Conservation (phyloP, 2,329 filamentous ascomycete genomes). For the Aspergillus versicolor region DNA sequence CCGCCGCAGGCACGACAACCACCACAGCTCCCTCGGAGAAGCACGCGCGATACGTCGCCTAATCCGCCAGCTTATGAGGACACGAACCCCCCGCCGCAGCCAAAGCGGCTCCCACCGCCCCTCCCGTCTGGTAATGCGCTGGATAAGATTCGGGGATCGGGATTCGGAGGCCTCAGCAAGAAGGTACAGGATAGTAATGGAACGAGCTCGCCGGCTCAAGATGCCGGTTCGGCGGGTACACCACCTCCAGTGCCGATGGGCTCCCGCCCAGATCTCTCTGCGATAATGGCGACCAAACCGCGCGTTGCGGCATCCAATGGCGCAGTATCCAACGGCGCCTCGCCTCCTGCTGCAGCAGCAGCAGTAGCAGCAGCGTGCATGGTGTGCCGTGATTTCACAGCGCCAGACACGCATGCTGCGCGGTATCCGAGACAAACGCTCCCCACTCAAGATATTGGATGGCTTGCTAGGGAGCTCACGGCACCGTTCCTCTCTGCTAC, state of each 20-base stretch:
- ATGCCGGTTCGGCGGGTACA: slow-evolving; percentile 28
- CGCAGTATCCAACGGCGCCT: slow-evolving; percentile 3
- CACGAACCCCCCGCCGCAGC: slow-evolving; percentile 16
- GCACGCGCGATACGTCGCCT: slow-evolving; percentile 17
- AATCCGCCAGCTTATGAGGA: slow-evolving; percentile 13
- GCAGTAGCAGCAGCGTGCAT: slow-evolving; percentile 57
- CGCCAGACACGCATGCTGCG: slow-evolving; percentile 73
- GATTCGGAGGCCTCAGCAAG: slow-evolving; percentile 50
- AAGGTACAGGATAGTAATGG: slow-evolving; percentile 12
- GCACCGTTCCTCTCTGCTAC: slow-evolving; percentile 75
- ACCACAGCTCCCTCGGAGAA: slow-evolving; percentile 25
- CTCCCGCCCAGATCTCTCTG: slow-evolving; percentile 59
- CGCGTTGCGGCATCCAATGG: slow-evolving; percentile 24
- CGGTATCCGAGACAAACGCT: slow-evolving; percentile 72
- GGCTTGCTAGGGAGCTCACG: slow-evolving; percentile 76
- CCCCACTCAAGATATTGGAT: slow-evolving; percentile 66
- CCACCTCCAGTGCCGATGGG: slow-evolving; percentile 54
- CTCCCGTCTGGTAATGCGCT: slow-evolving; percentile 34
- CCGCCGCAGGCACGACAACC: slow-evolving; percentile 19
- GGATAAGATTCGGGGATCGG: slow-evolving; percentile 43
- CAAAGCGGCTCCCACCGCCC: slow-evolving; percentile 36
- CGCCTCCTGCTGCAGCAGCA: slow-evolving; percentile 1
- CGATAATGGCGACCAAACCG: slow-evolving; percentile 56
- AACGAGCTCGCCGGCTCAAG: slow-evolving; percentile 13
- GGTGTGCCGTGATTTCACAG: slow-evolving; percentile 83